Percentiles rank a stretch among this genome's conserved stretches.
These are phyloP conservation scores for Phaffia rhodozyma DNA, from an alignment of 1,284 basidiomycete species.

Conservation along the genomic window DNA sequence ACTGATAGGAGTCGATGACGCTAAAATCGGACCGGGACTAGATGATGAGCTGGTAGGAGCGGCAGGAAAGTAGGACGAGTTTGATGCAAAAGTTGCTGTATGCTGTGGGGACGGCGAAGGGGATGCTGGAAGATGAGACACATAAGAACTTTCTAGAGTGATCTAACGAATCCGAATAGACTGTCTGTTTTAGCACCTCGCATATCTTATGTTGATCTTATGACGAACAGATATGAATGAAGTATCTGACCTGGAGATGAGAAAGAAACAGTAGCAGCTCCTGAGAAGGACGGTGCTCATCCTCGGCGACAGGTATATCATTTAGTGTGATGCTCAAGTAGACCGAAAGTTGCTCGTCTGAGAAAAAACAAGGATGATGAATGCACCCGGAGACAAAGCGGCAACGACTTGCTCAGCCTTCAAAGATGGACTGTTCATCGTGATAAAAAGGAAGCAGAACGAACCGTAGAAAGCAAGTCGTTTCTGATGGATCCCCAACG, in stretches of 20 bases:
- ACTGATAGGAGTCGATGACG: conserved; percentile 19
- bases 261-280: conserved; percentile 52
- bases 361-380: background rate
- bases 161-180: conserved; percentile 40
- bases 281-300: conserved; percentile 39
- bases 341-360: conserved; percentile 15
- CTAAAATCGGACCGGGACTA: conserved; percentile 19
- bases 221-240: conserved; percentile 48
- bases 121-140: conserved; percentile 42
- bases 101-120: conserved; percentile 29
- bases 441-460: background rate
- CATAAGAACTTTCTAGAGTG: conserved; percentile 66
- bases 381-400: background rate
- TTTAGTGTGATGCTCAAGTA: conserved; percentile 10
- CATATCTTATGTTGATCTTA: background rate
- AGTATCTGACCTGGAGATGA: conserved; percentile 58
- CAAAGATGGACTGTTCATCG: background rate
- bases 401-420: background rate
- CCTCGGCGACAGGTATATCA: conserved; percentile 12
- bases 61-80: conserved; percentile 36
- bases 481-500: background rate
- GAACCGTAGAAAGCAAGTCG: conserved; percentile 14
- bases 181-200: conserved; percentile 16
- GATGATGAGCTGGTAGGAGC: conserved; percentile 15
- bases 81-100: conserved; percentile 28